These are phyloP conservation scores for Cucurbita argyrosperma DNA, from an alignment of 306 rosid species.

Conservation along the genomic window DNA sequence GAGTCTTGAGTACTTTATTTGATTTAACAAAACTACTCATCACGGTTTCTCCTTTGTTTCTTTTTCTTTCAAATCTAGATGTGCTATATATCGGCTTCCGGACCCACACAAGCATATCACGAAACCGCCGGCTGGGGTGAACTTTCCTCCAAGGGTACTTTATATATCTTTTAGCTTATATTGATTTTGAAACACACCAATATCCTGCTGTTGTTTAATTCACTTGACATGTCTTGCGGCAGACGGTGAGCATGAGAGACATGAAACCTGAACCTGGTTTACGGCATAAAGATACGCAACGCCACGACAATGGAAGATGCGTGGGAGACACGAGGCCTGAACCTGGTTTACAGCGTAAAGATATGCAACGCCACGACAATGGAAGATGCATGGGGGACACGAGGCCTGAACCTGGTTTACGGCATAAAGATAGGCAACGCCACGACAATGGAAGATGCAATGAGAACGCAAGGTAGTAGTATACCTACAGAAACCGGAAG, in stretches of 20 bases:
- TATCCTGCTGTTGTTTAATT: not conserved
- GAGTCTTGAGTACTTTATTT: conserved; percentile 11
- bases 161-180: not conserved
- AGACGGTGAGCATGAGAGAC: conserved; percentile 57
- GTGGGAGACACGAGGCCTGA: conserved; percentile 24
- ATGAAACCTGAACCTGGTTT: conserved; percentile 44
- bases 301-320: not conserved
- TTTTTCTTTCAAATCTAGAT: conserved; percentile 27
- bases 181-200: not conserved
- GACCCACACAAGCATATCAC: conserved; percentile 57
- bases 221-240: conserved; percentile 2
- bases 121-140: conserved; percentile 64
- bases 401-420: conserved; percentile 57
- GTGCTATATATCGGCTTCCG: conserved; percentile 74
- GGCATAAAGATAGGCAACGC: conserved; percentile 70
- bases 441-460: conserved; percentile 24
- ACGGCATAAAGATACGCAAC: conserved; percentile 75
- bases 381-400: conserved; percentile 23
- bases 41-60: not conserved
- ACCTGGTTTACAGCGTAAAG: conserved; percentile 89
- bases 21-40: not conserved
- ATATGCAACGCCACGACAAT: conserved; percentile 21
- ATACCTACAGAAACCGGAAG: not conserved
- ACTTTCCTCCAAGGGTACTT: conserved; percentile 57
- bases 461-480: not conserved